Conservation (phyloP, 768 basidiomycete genomes). For the Hemileccinum rubropunctum region DNA sequence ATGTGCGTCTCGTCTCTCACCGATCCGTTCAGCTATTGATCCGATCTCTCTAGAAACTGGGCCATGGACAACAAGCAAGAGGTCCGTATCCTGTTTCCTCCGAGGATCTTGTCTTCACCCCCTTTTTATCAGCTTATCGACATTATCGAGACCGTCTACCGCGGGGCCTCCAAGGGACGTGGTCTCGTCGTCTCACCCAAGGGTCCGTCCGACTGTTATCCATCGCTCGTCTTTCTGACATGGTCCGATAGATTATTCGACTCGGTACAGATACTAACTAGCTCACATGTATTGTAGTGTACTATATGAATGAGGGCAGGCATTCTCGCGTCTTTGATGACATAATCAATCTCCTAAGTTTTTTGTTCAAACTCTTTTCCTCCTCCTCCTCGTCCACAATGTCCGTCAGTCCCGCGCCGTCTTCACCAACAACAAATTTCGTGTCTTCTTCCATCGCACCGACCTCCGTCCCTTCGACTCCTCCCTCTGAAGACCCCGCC, state of each 20-base stretch:
- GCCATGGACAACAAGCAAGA: constrained; percentile 99
- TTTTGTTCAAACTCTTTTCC: too few species aligned
- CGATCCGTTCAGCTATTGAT: background rate
- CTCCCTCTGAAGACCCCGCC: constrained; percentile 19
- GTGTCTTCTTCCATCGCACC: too few species aligned
- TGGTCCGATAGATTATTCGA: constrained; percentile 64
- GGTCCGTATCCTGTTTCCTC: constrained; percentile 36
- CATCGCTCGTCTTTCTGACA: background rate
- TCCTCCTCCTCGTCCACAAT: constrained; percentile 4
- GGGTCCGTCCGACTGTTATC: constrained; percentile 48
- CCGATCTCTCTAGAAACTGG: constrained; percentile 83
- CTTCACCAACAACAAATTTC: constrained; percentile 11
- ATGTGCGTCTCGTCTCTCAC: constrained; percentile 56
- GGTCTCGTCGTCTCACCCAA: constrained; percentile 97
- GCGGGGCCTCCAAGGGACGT: constrained; percentile 95
- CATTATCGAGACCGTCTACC: constrained; percentile 96
- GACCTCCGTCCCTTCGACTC: constrained; percentile 25
- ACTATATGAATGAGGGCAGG: too few species aligned
- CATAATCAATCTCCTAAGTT: constrained; percentile 22
- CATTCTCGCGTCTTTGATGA: constrained; percentile 27
- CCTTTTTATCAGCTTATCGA: constrained; percentile 72
- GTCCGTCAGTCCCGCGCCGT: constrained; percentile 20
- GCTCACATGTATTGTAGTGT: background rate
- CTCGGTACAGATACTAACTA: constrained; percentile 69
- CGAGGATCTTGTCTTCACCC: background rate